Evolutionary conservation across 23 red algal species (phyloP).

Genomic region (Gracilaria vermiculophylla): DNA sequence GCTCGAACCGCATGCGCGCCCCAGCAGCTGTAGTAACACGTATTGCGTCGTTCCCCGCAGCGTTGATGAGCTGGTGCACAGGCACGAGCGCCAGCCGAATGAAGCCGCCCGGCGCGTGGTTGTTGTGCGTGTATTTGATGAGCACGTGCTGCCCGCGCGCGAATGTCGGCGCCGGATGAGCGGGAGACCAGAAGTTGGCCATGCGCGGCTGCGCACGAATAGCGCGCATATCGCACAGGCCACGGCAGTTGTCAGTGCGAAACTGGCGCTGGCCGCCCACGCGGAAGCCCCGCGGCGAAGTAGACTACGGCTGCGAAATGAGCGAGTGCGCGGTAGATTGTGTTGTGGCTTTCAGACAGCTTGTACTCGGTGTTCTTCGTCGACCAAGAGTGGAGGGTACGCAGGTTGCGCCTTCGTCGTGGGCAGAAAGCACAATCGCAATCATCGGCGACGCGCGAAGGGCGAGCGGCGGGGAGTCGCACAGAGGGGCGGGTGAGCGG

Average conservation of each 20-base stretch:
- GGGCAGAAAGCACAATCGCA: too few relatives aligned
- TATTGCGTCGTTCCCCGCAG: constrained; percentile 16
- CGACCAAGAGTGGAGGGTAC: too few relatives aligned
- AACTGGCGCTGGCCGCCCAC: constrained; percentile 30
- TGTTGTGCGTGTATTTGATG: constrained; percentile 58
- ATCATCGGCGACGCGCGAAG: too few relatives aligned
- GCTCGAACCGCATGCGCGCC: constrained; percentile 53
- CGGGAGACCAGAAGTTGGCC: constrained; percentile 27
- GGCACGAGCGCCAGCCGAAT: constrained; percentile 50
- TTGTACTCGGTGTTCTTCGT: too few relatives aligned
- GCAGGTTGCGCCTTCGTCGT: too few relatives aligned
- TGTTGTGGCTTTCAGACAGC: too few relatives aligned
- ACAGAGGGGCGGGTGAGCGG: too few relatives aligned
- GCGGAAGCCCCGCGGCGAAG: constrained; percentile 20
- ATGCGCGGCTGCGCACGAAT: not conserved
- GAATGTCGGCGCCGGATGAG: constrained; percentile 22
- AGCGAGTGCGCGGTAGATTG: constrained; percentile 52
- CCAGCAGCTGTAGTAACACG: constrained; percentile 78
- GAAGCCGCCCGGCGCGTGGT: constrained; percentile 67
- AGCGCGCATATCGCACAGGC: constrained; percentile 39
- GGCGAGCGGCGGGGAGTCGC: too few relatives aligned
- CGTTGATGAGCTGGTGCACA: not conserved
- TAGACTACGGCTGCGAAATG: constrained; percentile 45
- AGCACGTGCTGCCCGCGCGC: constrained; percentile 15
- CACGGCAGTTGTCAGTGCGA: constrained; percentile 12